phyloP scores from a whole-genome alignment of 192 early-diverging fungal species.

The Coemansia sp. region DNA sequence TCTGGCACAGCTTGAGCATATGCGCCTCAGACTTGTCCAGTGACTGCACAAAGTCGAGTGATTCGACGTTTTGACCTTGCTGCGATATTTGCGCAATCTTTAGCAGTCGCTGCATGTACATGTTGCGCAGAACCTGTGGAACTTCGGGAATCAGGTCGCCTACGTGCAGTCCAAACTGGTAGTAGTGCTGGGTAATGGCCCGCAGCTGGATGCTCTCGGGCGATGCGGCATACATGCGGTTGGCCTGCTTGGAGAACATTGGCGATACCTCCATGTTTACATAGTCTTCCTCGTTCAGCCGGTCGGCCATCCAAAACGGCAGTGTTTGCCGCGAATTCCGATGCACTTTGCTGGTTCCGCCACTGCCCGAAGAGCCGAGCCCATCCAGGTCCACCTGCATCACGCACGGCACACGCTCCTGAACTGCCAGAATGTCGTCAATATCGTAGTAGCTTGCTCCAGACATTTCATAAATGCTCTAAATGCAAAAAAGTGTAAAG shows the following conservation, averaged over 20 bases:
- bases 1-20: slow-evolving; percentile 43
- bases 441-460: slow-evolving; percentile 50
- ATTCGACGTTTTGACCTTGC: slow-evolving; percentile 45
- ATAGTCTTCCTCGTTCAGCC: slow-evolving; percentile 52
- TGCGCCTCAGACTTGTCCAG: slow-evolving; percentile 39
- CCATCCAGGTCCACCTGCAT: slow-evolving; percentile 52
- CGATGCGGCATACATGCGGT: slow-evolving; percentile 55
- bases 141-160: slow-evolving; percentile 50
- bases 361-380: slow-evolving; percentile 45
- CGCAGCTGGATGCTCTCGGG: slow-evolving; percentile 51
- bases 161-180: slow-evolving; percentile 52
- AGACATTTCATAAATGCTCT: slow-evolving; percentile 21
- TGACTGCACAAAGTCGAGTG: slow-evolving; percentile 50
- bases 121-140: slow-evolving; percentile 44
- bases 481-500: background rate
- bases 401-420: slow-evolving; percentile 53
- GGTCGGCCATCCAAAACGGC: slow-evolving; percentile 57
- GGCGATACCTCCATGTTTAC: slow-evolving; percentile 50
- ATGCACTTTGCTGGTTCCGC: slow-evolving; percentile 47
- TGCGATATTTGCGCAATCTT: slow-evolving; percentile 47
- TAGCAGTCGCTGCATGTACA: slow-evolving; percentile 49
- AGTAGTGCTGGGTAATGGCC: slow-evolving; percentile 46
- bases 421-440: slow-evolving; percentile 51
- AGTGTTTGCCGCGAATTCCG: slow-evolving; percentile 52
- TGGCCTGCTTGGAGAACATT: slow-evolving; percentile 49